Base-by-base conservation (phyloP, 2,329 filamentous ascomycete species). In the Metarhizium sp. region DNA sequence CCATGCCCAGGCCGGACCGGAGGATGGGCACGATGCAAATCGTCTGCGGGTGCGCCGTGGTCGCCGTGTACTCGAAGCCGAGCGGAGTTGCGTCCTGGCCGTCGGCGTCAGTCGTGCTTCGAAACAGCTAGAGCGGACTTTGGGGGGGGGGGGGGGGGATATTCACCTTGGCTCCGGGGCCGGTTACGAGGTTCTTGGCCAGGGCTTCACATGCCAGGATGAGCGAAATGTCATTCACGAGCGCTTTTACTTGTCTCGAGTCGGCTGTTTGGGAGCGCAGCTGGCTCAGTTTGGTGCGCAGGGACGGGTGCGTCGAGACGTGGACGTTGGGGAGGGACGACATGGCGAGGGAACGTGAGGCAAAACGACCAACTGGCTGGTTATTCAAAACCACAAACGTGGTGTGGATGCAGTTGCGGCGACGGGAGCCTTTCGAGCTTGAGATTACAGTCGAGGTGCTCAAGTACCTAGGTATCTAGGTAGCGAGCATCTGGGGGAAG, bases 21-120 rank as follows among this genome's bases (percentile, higher is more conserved):
- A 97, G 81, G 70, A 97, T 95, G 42, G 92, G 92, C 2, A 97
- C 86, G 53, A 97, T 80, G 53, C 86, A 92, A 62, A 96, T 81
- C 57, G 80, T 80, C 51, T 78, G 72, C 1, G 89, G 86, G 6
- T 79, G 71, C 60, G 90, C 78, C 43, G 76, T 77, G 42, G 82
- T 80, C 1, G 82, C 85, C 14, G 81, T 78, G 73, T 92, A 96
- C 59, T 84, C 73, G 69, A 85, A 90, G 60, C 87, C 88, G 36
- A 97, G 79, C 1, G 90, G 88, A 0, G 90, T 94, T 66, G 80
- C 74, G 67, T 86, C 89, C 88, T 95, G 57, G 29, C 5, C 3
- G 36, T 48, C 54, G 13, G 3, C 13, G 20, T 30, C 20, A 48
- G 45, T 30, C 20, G 8, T 8, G 18, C n/a, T 14, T 42, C 6